Evolutionary conservation across 768 basidiomycete genomes (phyloP).

Genomic region (Pisolithus orientalis): DNA sequence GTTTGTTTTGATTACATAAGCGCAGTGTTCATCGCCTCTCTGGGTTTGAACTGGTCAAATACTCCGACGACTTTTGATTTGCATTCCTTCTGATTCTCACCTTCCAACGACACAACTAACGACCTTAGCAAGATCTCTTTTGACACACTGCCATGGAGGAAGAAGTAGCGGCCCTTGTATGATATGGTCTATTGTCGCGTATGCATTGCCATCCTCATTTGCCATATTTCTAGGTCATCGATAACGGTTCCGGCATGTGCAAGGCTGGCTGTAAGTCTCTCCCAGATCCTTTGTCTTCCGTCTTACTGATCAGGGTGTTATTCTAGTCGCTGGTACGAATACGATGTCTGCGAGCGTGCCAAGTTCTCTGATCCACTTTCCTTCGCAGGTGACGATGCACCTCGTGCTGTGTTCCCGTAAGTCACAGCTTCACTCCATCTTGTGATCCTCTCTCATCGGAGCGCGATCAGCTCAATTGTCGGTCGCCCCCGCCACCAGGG

Average conservation of each 20-base stretch:
- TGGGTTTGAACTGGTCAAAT: slow-evolving; percentile 18
- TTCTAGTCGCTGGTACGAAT: slow-evolving; percentile 56
- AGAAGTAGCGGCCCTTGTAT: slow-evolving; percentile 53
- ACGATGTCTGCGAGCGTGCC: background rate
- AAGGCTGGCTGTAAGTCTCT: slow-evolving; percentile 90
- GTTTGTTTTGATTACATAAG: background rate
- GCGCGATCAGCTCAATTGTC: slow-evolving; percentile 67
- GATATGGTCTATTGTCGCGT: slow-evolving; percentile 7
- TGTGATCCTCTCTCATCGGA: slow-evolving; percentile 8
- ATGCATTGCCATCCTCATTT: background rate
- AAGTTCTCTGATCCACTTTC: slow-evolving; percentile 8
- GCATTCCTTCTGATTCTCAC: slow-evolving; percentile 10
- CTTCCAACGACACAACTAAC: slow-evolving; percentile 11
- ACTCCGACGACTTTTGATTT: slow-evolving; percentile 17
- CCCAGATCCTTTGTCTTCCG: slow-evolving; percentile 1
- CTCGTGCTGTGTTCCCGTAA: slow-evolving; percentile 92
- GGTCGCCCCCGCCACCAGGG: slow-evolving; percentile 92
- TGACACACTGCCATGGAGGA: slow-evolving; percentile 47
- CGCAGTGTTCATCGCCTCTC: slow-evolving; percentile 3
- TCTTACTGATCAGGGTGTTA: slow-evolving; percentile 16
- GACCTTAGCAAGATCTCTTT: slow-evolving; percentile 1
- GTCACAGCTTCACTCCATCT: slow-evolving; percentile 28
- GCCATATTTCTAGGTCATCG: slow-evolving; percentile 56
- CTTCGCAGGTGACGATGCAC: slow-evolving; percentile 74
- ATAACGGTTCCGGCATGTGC: slow-evolving; percentile 99